A percentile compares a stretch with the other conserved stretches of the same genome.
Evolutionary conservation across 495 filamentous ascomycete species (phyloP).

Genomic region (Aspergillus sclerotioniger): DNA sequence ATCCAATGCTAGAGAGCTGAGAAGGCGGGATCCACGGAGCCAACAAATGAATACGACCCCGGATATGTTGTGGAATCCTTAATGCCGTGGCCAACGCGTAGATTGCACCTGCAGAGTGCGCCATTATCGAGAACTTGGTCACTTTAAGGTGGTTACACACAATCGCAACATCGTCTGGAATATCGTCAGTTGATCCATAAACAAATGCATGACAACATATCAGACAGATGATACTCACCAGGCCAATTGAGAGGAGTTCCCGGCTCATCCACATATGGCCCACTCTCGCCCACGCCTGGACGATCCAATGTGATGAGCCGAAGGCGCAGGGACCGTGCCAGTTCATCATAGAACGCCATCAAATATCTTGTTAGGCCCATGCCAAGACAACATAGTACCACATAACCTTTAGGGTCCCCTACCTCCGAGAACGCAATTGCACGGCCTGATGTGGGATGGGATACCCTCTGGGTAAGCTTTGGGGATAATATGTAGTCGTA

Average conservation of each 20-base stretch:
- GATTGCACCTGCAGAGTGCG: conserved; percentile 96
- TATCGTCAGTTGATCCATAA: conserved; percentile 15
- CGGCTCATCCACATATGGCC: conserved; percentile 72
- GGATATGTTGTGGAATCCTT: conserved; percentile 92
- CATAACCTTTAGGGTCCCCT: conserved; percentile 85
- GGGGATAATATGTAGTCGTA: conserved; percentile 80
- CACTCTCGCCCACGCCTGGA: conserved; percentile 91
- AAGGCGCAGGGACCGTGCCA: conserved; percentile 83
- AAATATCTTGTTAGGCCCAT: conserved; percentile 98
- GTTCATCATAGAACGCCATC: conserved; percentile 95
- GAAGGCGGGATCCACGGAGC: conserved; percentile 98
- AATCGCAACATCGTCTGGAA: conserved; percentile 84
- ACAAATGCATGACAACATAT: not conserved
- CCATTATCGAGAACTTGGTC: conserved; percentile 93
- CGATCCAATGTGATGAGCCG: conserved; percentile 92
- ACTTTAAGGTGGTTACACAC: conserved; percentile 93
- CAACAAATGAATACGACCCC: conserved; percentile 90
- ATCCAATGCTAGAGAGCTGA: conserved; percentile 82
- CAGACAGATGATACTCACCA: conserved; percentile 53
- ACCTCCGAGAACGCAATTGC: conserved; percentile 96
- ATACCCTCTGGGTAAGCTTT: conserved; percentile 80
- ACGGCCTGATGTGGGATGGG: conserved; percentile 79
- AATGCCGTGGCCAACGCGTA: conserved; percentile 96
- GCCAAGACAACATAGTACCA: conserved; percentile 93
- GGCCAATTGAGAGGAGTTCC: conserved; percentile 93